These are phyloP conservation scores for Acanthamoeba triangularis DNA, from an alignment of 208 protist species.

Conservation along the genomic window DNA sequence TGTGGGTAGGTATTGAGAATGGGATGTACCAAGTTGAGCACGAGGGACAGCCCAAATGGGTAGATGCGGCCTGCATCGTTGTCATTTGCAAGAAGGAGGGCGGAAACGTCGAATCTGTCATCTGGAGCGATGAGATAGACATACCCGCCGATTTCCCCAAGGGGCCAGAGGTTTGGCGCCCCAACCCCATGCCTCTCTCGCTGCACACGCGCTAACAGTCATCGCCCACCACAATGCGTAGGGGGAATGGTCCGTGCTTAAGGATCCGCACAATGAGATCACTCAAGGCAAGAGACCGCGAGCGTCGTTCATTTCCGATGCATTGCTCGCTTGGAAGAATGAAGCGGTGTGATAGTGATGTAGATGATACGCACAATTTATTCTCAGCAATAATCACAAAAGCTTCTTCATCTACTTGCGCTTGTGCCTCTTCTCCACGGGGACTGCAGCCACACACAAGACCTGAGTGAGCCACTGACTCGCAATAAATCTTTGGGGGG, in stretches of 20 bases:
- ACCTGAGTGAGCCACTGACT: neutral
- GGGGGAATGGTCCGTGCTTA: neutral
- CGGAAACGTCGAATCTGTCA: neutral
- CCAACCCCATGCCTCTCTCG: too few species aligned
- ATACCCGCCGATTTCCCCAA: slow-evolving; percentile 34
- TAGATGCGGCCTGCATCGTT: slow-evolving; percentile 2
- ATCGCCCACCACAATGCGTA: neutral
- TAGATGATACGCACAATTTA: neutral
- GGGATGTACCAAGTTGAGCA: slow-evolving; percentile 3
- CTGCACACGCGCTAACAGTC: neutral
- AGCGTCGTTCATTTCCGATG: neutral
- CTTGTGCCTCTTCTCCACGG: slow-evolving; percentile 64
- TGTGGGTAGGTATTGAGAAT: slow-evolving; percentile 32
- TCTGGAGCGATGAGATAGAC: slow-evolving; percentile 28
- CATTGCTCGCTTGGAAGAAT: neutral
- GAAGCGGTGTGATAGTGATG: neutral
- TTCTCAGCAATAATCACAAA: neutral
- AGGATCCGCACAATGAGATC: neutral
- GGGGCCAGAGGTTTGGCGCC: neutral
- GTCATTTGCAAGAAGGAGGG: neutral
- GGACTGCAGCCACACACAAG: slow-evolving; percentile 2
- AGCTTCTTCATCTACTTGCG: neutral
- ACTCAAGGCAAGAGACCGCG: neutral
- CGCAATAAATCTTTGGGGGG: neutral
- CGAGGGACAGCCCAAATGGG: slow-evolving; percentile 5